Percentiles rank a stretch among this genome's conserved stretches.
Conservation (phyloP, 306 rosid species). For the Cicer pinnatifidum region DNA sequence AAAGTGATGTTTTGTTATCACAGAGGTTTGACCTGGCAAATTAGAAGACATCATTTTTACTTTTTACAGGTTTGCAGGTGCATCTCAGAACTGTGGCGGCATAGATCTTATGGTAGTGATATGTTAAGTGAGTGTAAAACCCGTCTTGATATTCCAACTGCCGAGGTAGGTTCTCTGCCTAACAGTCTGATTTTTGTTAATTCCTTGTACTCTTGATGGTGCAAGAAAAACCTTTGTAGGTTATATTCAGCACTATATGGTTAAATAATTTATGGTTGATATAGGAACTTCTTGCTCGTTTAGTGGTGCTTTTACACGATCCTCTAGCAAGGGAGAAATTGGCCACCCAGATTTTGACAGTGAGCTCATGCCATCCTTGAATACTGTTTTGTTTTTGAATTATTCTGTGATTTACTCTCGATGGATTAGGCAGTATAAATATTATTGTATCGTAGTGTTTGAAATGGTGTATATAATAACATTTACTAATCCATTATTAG, state of each 20-base stretch:
- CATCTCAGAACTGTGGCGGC: constrained; percentile 91
- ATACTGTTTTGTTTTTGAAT: neutral
- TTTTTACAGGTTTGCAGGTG: constrained; percentile 91
- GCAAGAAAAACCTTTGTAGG: constrained; percentile 18
- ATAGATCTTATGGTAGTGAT: constrained; percentile 62
- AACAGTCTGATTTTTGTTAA: neutral
- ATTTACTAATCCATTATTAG: constrained; percentile 17
- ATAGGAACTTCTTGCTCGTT: constrained; percentile 92
- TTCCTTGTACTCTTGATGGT: constrained; percentile 18
- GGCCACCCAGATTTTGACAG: constrained; percentile 87
- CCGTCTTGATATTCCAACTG: constrained; percentile 76
- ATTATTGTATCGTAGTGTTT: constrained; percentile 29
- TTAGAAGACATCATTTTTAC: constrained; percentile 34
- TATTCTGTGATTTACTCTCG: constrained; percentile 35
- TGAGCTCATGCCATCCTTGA: constrained; percentile 50
- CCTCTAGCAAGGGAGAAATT: constrained; percentile 91
- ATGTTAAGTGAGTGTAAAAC: constrained; percentile 80
- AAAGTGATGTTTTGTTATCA: constrained; percentile 7
- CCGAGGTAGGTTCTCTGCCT: constrained; percentile 60
- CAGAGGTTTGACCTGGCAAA: constrained; percentile 32
- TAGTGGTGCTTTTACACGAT: constrained; percentile 91
- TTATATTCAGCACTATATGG: constrained; percentile 35
- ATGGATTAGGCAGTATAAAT: constrained; percentile 17
- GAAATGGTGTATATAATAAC: constrained; percentile 1
- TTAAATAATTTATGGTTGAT: constrained; percentile 42